These are phyloP conservation scores for Curvularia verruculosa DNA, from an alignment of 2,329 filamentous ascomycete genomes.

Conservation along the genomic window DNA sequence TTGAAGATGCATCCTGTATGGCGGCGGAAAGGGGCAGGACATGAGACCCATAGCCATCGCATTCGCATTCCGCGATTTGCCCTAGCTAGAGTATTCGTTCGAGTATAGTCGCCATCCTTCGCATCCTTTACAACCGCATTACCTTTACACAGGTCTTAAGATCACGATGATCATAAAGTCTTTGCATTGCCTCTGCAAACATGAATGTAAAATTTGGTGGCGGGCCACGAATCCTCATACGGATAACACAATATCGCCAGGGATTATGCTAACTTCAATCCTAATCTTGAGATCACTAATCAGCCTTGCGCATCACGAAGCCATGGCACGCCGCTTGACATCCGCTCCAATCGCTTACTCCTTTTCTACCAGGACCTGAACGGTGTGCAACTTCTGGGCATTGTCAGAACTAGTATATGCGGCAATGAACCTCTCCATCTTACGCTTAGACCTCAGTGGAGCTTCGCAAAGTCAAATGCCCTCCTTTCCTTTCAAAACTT, in stretches of 20 bases:
- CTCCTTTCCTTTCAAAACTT: not conserved
- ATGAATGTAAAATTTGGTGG: not conserved
- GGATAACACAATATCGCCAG: not conserved
- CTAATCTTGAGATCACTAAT: not conserved
- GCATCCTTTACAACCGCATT: not conserved
- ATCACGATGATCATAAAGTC: not conserved
- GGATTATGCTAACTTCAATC: not conserved
- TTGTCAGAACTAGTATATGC: not conserved
- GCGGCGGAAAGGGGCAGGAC: not conserved
- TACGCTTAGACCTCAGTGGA: not conserved
- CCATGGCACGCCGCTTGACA: not conserved
- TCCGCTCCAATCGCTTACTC: not conserved
- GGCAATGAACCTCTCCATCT: not conserved
- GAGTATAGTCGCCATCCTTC: not conserved
- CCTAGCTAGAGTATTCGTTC: not conserved
- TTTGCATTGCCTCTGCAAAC: not conserved
- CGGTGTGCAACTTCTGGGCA: not conserved
- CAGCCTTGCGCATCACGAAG: not conserved
- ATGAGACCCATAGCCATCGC: not conserved
- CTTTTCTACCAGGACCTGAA: constrained; percentile 1
- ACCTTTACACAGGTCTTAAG: not conserved
- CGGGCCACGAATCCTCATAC: not conserved
- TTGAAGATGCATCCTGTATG: not conserved
- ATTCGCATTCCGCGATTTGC: not conserved
- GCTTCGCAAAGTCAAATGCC: not conserved